phyloP scores from a whole-genome alignment of 192 early-diverging fungal species.

The Linnemannia hyalina region DNA sequence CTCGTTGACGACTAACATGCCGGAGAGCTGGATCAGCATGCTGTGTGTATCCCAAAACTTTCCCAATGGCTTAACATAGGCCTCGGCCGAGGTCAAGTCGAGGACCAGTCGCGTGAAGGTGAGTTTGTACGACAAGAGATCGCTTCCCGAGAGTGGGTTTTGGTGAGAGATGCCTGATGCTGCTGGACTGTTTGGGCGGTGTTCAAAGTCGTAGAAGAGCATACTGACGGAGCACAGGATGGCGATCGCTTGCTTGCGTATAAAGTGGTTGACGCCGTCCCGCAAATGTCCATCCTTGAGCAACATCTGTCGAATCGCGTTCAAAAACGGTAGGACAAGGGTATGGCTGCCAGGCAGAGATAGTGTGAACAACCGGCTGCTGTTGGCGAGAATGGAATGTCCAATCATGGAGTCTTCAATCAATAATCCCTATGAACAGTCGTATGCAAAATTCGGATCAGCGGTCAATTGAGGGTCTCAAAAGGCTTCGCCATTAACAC shows the following conservation, averaged over 20 bases:
- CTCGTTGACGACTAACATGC: slow-evolving; percentile 52
- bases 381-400: slow-evolving; percentile 77
- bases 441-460: background rate
- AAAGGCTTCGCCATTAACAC: too few species aligned
- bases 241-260: slow-evolving; percentile 60
- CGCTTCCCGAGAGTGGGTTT: background rate
- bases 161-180: background rate
- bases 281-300: slow-evolving; percentile 42
- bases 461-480: background rate
- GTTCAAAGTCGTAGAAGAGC: slow-evolving; percentile 52
- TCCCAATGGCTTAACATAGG: slow-evolving; percentile 45
- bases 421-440: slow-evolving; percentile 63
- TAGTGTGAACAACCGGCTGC: slow-evolving; percentile 73
- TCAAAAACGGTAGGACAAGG: slow-evolving; percentile 74
- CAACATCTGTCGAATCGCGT: slow-evolving; percentile 68
- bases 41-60: slow-evolving; percentile 57
- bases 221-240: slow-evolving; percentile 62
- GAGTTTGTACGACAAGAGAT: slow-evolving; percentile 38
- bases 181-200: background rate
- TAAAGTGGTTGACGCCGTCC: slow-evolving; percentile 54
- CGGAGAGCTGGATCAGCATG: slow-evolving; percentile 51
- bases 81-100: slow-evolving; percentile 47
- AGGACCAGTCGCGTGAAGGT: slow-evolving; percentile 40
- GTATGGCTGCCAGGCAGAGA: slow-evolving; percentile 77
- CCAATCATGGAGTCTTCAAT: slow-evolving; percentile 70